Evolutionary conservation across 768 basidiomycete genomes (phyloP), one percentile per base, ranked within the genome.

Genomic region (Kwoniella europaea): DNA sequence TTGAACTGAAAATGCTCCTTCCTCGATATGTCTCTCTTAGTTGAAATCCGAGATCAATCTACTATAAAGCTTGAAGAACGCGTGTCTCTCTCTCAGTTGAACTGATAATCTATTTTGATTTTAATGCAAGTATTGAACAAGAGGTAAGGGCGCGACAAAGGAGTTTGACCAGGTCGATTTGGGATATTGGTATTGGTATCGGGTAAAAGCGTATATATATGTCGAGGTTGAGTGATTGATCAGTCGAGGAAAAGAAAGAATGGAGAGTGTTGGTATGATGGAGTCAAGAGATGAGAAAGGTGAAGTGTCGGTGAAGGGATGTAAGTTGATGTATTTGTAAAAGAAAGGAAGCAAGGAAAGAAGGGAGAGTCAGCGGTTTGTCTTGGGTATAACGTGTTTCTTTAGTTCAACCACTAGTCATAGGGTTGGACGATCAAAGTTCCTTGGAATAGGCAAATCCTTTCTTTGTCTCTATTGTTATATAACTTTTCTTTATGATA

Each of bases 231-330:
- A 44, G 41, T 44, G 59, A 61, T 27, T 4, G 16, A 41, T 9
- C 6, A 35, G 46, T 50, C 18, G 46, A 50, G 43, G 46, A 63
- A n/a, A 63, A 63, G n/a, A 44, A 24, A 63, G 20, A n/a, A 42
- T 13, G 46, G 12, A 50, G 4, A 18, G 22, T 35, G n/a, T 65
- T 20, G 44, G 27, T 57, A 20, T 10, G 53, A 54, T 24, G 27
- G 53, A 54, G 29, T 44, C 20, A 29, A 63, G 50, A 16, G 6
- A 55, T 12, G 53, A 44, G 46, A 43, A n/a, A 35, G 42, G 42
- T 56, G 20, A 35, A n/a, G 54, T 24, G 43, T 57, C 50, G 65
- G 43, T 57, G 29, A 43, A 59, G 53, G 65, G 65, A 42, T 58
- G 29, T 41, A n/a, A 27, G 63, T 16, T 13, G 52, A 35, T 35